phyloP scores from a whole-genome alignment of 495 filamentous ascomycete species.

The Aspergillus nanangensis region DNA sequence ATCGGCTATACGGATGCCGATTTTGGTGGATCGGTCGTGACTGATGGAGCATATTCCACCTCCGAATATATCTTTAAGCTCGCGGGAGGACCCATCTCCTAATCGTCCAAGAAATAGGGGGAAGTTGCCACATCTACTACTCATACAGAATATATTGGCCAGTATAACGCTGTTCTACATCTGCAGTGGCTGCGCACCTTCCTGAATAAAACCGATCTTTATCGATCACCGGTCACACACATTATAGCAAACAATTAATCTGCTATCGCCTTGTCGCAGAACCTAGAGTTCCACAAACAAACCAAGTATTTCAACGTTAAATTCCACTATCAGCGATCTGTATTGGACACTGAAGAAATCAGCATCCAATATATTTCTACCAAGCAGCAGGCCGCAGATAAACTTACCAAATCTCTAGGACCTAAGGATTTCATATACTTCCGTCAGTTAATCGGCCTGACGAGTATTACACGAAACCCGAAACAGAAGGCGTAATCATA shows the following conservation, averaged over 20 bases:
- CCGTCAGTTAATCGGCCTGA: not conserved
- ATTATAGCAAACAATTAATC: conserved; percentile 16
- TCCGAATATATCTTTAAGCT: conserved; percentile 2
- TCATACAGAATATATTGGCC: conserved; percentile 13
- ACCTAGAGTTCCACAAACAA: conserved; percentile 15
- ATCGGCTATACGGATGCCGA: conserved; percentile 3
- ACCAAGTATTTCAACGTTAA: conserved; percentile 17
- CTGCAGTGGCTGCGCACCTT: conserved; percentile 12
- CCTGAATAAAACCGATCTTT: conserved; percentile 9
- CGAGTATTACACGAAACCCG: conserved; percentile 4
- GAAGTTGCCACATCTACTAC: conserved; percentile 14
- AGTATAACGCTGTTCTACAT: conserved; percentile 13
- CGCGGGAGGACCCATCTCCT: conserved; percentile 2
- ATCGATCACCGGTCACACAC: conserved; percentile 11
- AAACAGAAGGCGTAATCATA: conserved; percentile 4
- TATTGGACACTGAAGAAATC: conserved; percentile 10
- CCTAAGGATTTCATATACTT: conserved; percentile 5
- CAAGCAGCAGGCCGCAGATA: conserved; percentile 11
- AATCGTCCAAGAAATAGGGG: conserved; percentile 10
- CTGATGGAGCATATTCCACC: not conserved
- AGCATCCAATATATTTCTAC: conserved; percentile 14
- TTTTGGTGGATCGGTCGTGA: conserved; percentile 1
- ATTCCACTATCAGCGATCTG: conserved; percentile 15
- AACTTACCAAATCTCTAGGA: conserved; percentile 14
- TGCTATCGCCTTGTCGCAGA: conserved; percentile 10